Percentiles rank a stretch among this genome's conserved stretches.
These are phyloP conservation scores for Magnusiomyces ingens DNA, from an alignment of 1,139 yeast genomes.

Conservation along the genomic window DNA sequence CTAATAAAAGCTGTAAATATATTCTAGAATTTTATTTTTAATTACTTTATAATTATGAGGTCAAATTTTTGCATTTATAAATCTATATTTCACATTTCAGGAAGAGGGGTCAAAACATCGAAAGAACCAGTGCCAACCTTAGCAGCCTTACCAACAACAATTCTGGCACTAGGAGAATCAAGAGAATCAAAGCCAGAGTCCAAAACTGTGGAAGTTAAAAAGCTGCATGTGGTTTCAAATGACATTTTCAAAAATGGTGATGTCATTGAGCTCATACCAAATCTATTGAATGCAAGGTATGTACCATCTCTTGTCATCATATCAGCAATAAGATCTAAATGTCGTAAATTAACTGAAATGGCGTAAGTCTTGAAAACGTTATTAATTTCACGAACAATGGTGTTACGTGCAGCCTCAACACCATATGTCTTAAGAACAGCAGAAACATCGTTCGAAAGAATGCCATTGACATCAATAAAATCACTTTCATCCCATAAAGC, in stretches of 20 bases:
- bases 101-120: slow-evolving; percentile 57
- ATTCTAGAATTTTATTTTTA: not conserved
- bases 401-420: slow-evolving; percentile 97
- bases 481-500: slow-evolving; percentile 99
- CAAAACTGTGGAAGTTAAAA: slow-evolving; percentile 91
- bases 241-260: slow-evolving; percentile 99
- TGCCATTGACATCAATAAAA: slow-evolving; percentile 79
- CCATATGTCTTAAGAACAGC: slow-evolving; percentile 91
- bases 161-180: slow-evolving; percentile 90
- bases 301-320: slow-evolving; percentile 99
- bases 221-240: slow-evolving; percentile 96
- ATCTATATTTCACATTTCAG: not conserved
- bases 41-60: no score
- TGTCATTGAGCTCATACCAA: slow-evolving; percentile 92
- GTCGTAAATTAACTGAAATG: slow-evolving; percentile 86
- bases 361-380: slow-evolving; percentile 96
- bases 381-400: slow-evolving; percentile 92
- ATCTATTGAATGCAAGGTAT: slow-evolving; percentile 93
- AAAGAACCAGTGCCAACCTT: slow-evolving; percentile 96
- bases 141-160: slow-evolving; percentile 86
- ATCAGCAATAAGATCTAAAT: slow-evolving; percentile 93
- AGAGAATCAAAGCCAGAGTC: slow-evolving; percentile 85
- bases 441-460: slow-evolving; percentile 86
- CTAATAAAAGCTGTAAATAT: not conserved
- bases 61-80: no score